Conservation (phyloP, 345 rosid genomes). For the Eucalyptus leucophloia region DNA sequence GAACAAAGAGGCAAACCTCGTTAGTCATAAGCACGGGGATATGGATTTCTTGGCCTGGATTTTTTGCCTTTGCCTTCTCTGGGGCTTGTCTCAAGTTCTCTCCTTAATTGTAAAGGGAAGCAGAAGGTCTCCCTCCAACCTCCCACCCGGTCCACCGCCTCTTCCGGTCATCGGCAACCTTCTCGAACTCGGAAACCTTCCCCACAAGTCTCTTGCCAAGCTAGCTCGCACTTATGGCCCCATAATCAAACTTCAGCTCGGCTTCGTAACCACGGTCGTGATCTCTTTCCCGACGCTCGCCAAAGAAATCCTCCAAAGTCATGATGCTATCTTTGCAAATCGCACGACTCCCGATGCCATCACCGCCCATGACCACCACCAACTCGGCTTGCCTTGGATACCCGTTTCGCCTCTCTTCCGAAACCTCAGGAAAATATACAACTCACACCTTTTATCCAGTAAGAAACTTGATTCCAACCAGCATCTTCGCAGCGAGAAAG, state of each 20-base stretch:
- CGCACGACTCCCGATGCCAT: not conserved
- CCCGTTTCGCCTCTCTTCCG: constrained; percentile 22
- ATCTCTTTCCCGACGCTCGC: not conserved
- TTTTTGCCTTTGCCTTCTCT: not conserved
- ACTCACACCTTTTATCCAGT: constrained; percentile 1
- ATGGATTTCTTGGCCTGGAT: not conserved
- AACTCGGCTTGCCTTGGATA: constrained; percentile 13
- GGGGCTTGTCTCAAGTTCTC: not conserved
- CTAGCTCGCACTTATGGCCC: constrained; percentile 25
- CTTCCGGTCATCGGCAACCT: not conserved
- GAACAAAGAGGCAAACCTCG: not conserved
- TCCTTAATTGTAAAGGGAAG: not conserved
- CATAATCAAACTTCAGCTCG: constrained; percentile 5
- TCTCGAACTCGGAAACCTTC: not conserved
- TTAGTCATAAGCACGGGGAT: not conserved
- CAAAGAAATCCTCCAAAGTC: not conserved
- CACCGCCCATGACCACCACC: not conserved
- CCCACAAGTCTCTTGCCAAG: not conserved
- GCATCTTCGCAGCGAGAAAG: not conserved
- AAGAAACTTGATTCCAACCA: constrained; percentile 13
- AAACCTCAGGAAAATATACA: constrained; percentile 17
- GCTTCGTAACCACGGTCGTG: not conserved
- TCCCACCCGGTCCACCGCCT: not conserved
- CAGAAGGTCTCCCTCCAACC: not conserved
- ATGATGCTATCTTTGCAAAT: not conserved